These are phyloP conservation scores for Pleurotus djamor DNA, from an alignment of 768 basidiomycete species.

Conservation along the genomic window DNA sequence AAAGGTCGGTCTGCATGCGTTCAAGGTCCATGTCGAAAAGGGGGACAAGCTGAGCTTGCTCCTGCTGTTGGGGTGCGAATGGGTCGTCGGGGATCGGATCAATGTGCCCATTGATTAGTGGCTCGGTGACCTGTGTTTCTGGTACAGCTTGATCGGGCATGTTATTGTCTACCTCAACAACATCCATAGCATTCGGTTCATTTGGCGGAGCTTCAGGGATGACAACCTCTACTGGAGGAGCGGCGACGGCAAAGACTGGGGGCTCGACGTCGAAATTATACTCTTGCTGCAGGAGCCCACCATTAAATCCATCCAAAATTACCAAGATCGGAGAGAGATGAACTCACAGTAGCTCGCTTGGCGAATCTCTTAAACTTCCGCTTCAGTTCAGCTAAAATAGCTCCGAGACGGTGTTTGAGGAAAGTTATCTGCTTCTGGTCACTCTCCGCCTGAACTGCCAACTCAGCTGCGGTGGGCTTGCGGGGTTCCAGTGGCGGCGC, in stretches of 20 bases:
- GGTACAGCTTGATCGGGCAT: slow-evolving; percentile 37
- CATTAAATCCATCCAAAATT: slow-evolving; percentile 10
- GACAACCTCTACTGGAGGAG: slow-evolving; percentile 15
- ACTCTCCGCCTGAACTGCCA: slow-evolving; percentile 78
- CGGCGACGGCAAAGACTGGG: too few relatives aligned
- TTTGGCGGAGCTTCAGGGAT: slow-evolving; percentile 7
- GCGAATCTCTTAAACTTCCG: slow-evolving; percentile 91
- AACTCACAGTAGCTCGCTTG: slow-evolving; percentile 70
- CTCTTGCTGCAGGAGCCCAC: slow-evolving; percentile 56
- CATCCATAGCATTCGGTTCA: slow-evolving; percentile 16
- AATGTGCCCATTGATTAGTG: slow-evolving; percentile 29
- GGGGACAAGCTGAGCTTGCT: slow-evolving; percentile 38
- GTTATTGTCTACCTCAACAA: slow-evolving; percentile 32
- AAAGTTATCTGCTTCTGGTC: slow-evolving; percentile 78
- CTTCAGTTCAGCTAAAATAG: slow-evolving; percentile 85
- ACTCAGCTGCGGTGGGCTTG: slow-evolving; percentile 76
- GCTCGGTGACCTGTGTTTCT: slow-evolving; percentile 30
- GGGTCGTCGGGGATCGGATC: slow-evolving; percentile 35
- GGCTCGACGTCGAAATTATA: slow-evolving; percentile 47
- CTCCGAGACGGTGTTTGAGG: slow-evolving; percentile 88
- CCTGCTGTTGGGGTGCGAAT: slow-evolving; percentile 29
- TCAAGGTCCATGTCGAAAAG: slow-evolving; percentile 92
- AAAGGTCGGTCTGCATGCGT: slow-evolving; percentile 82
- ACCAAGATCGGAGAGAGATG: background rate
- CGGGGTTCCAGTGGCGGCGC: slow-evolving; percentile 91